Base-by-base conservation (phyloP, 176 grass and related monocot species). In the Zea luxurians region DNA sequence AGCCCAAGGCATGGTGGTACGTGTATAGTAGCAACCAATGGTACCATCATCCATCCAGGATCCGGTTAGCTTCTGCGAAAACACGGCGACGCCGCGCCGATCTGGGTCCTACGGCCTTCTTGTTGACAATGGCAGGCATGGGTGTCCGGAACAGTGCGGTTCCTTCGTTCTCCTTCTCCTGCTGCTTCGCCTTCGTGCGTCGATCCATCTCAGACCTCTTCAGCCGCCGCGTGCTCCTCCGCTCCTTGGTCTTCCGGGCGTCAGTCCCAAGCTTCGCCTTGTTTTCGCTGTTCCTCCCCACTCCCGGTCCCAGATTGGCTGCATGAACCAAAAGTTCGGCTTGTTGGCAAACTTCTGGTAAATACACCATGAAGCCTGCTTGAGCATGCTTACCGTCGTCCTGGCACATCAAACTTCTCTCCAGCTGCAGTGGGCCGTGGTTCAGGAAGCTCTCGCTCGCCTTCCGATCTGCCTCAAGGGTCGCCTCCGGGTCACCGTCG, bases 401-500 rank as follows among this genome's bases (percentile, higher is more conserved):
- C 13, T 52, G 73, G 40, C 60, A 46, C n/a, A 16, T 54, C 59
- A 78, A 36, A 27, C 68, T 9, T 36, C 71, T 83, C 57, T 77
- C 57, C 68, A 48, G 50, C 10, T 64, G 70, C 55, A 46, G 44
- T 11, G 35, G 13, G 35, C 75, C 86, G 44, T 68, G 49, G 9
- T 47, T 60, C 17, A 89, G 59, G 60, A 89, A 82, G 52, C 67
- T 17, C 17, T 93, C 47, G 7, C 21, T 79, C 4, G 36, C 68
- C 86, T 82, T 85, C 64, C 2, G 37, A 48, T 91, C 83, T n/a
- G 57, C 66, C 43, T 89, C 83, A 38, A 80, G 71, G n/a, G 77
- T 81, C 2, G 83, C 80, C 41, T 48, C 48, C 1, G 40, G 63
- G 35, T 79, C 82, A 55, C 58, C 89, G 54, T 84, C 73, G 54